Evolutionary conservation across 2,329 filamentous ascomycete species (phyloP).

Genomic region (Hypoxylon sp.): DNA sequence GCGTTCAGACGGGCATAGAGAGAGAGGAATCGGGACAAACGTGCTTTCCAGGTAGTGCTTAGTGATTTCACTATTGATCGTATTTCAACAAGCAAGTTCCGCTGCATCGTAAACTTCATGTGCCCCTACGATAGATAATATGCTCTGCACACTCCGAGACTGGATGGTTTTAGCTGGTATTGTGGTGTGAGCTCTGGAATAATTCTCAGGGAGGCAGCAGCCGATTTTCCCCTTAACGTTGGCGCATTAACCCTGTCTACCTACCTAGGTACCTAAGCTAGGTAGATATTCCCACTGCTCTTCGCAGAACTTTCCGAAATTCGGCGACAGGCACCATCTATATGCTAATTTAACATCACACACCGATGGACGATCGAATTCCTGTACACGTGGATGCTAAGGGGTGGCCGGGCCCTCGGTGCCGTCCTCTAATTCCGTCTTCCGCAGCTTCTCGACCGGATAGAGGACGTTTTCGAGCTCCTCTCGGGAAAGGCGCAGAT

Average conservation of each 20-base stretch:
- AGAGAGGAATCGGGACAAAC: slow-evolving; percentile 43
- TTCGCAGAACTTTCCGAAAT: not conserved
- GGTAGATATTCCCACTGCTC: too few relatives aligned
- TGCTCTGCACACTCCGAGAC: not conserved
- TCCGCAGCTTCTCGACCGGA: slow-evolving; percentile 44
- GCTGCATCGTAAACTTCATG: not conserved
- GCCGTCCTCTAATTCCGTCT: slow-evolving; percentile 41
- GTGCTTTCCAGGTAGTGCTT: slow-evolving; percentile 34
- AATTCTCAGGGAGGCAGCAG: too few relatives aligned
- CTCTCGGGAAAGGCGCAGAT: slow-evolving; percentile 32
- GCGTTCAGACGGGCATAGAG: slow-evolving; percentile 47
- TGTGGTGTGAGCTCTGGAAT: too few relatives aligned
- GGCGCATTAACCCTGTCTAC: too few relatives aligned
- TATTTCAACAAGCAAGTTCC: slow-evolving; percentile 3
- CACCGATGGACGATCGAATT: too few relatives aligned
- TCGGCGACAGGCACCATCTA: not conserved
- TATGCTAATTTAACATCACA: not conserved
- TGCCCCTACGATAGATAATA: not conserved
- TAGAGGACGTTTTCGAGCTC: slow-evolving; percentile 44
- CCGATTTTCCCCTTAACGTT: too few relatives aligned
- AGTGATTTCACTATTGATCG: slow-evolving; percentile 28
- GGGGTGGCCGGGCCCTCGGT: slow-evolving; percentile 16
- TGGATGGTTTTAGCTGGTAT: not conserved
- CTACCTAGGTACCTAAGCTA: too few relatives aligned
- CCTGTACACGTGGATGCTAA: too few relatives aligned